Base-by-base conservation (phyloP, 257 asterid species). In the Thymus mandschuricus region DNA sequence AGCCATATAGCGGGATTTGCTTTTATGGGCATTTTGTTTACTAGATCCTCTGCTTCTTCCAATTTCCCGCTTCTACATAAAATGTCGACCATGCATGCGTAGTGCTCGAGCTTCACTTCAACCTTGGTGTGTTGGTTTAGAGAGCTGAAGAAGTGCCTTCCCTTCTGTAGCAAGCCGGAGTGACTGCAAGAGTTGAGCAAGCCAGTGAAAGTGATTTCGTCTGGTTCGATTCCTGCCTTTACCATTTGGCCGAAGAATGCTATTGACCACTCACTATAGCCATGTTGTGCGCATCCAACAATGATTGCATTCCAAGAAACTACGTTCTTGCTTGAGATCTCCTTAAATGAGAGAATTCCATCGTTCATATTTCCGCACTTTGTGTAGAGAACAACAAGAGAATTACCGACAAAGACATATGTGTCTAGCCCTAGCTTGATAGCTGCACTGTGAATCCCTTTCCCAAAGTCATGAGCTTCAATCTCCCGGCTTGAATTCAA, bases 201-300 rank as follows among this genome's bases (percentile, higher is more conserved):
- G 49, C 95, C 97, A 1, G 90, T 88, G 85, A 84, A 86, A 5
- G 99, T 94, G 76, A 94, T 91, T 65, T 80, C 97, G 74, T 94
- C 97, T 0, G 92, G 96, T 34, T 59, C 31, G 41, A 79, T 31
- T 70, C 87, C 87, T 6, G 81, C 82, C 50, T 86, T 88, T 21
- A 78, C 28, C 97, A 94, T 89, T 73, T 85, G 89, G 82, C 79
- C 63, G 62, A 91, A 88, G 73, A 86, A 80, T 63, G 85, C 73
- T 11, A 91, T 66, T 2, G 96, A 89, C 95, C 89, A 82, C 79
- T 76, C 77, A 4, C 93, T 92, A 71, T 48, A 65, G 9, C 97
- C 99, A 31, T 94, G 95, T 68, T 89, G 92, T 15, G 96, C 97
- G 60, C 95, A 89, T 67, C 97, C 99, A 63, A 84, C 96, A 31